Conservation (phyloP, 305 asterid species). For the Nicotiana rustica region DNA sequence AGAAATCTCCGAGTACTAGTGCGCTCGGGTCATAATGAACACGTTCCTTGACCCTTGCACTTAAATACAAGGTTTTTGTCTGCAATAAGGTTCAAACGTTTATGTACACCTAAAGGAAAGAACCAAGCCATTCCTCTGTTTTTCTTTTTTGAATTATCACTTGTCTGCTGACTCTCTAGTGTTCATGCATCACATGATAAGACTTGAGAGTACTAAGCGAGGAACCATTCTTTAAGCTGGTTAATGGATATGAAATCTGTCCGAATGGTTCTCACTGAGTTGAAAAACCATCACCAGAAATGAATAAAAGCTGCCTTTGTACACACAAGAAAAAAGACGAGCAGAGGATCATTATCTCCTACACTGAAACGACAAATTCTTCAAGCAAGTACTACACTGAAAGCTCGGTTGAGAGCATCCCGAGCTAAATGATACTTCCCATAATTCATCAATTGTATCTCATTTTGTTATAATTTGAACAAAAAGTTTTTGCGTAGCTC, state of each 20-base stretch:
- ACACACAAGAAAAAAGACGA: not conserved
- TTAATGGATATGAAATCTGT: slow-evolving; percentile 1
- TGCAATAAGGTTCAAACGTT: slow-evolving; percentile 33
- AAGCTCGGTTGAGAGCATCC: not conserved
- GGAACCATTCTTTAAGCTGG: slow-evolving; percentile 29
- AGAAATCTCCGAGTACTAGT: not conserved
- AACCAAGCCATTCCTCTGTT: not conserved
- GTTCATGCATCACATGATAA: not conserved
- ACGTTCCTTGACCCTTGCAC: not conserved
- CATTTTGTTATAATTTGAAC: slow-evolving; percentile 14
- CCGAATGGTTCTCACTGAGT: not conserved
- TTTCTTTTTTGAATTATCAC: not conserved
- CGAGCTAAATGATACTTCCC: slow-evolving; percentile 23
- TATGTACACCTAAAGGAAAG: not conserved
- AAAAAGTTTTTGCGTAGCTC: not conserved
- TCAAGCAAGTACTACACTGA: slow-evolving; percentile 5
- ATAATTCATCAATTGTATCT: slow-evolving; percentile 4
- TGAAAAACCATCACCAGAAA: not conserved
- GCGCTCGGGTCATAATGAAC: not conserved
- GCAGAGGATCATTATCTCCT: slow-evolving; percentile 28
- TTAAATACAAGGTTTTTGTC: slow-evolving; percentile 32
- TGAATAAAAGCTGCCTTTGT: not conserved
- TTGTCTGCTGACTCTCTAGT: not conserved
- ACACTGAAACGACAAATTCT: slow-evolving; percentile 3
- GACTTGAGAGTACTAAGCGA: not conserved